Evolutionary conservation across 371 early-diverging fungal genomes (phyloP).

Genomic region (Mortierella sp.): DNA sequence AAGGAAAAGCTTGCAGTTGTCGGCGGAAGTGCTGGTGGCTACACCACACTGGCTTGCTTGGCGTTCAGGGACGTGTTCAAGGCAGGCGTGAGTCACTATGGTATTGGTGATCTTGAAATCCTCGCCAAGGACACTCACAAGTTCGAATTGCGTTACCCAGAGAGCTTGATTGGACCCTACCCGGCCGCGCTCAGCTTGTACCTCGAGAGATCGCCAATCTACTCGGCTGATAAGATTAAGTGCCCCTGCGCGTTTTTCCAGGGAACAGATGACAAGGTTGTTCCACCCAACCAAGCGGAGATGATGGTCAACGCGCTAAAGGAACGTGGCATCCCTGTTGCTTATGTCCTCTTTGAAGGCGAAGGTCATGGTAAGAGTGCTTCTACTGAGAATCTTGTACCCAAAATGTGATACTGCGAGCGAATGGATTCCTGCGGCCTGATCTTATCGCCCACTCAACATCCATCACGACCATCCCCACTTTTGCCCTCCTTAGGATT

Average conservation of each 20-base stretch:
- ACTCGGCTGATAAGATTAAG: constrained; percentile 65
- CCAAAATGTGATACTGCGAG: too few relatives aligned
- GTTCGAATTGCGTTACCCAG: constrained; percentile 76
- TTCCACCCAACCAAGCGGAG: constrained; percentile 81
- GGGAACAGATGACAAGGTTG: constrained; percentile 80
- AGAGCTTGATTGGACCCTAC: constrained; percentile 73
- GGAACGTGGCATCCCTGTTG: constrained; percentile 69
- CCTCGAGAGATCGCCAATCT: constrained; percentile 66
- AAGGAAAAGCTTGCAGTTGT: constrained; percentile 68
- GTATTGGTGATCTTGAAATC: constrained; percentile 74
- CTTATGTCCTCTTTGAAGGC: constrained; percentile 74
- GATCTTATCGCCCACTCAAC: too few relatives aligned
- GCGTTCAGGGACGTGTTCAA: constrained; percentile 81
- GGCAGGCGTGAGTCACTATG: constrained; percentile 75
- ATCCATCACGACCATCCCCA: too few relatives aligned
- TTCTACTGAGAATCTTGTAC: too few relatives aligned
- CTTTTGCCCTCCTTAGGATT: constrained; percentile 23
- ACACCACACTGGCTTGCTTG: constrained; percentile 71
- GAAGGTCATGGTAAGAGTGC: constrained; percentile 70
- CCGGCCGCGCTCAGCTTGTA: constrained; percentile 66
- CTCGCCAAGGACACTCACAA: constrained; percentile 81
- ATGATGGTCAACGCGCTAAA: constrained; percentile 75
- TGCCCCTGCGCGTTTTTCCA: constrained; percentile 82
- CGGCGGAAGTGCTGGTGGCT: constrained; percentile 81
- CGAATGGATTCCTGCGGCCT: too few relatives aligned